A percentile compares a stretch with the other conserved stretches of the same genome.
These are phyloP conservation scores for Lentinula guzmanii DNA, from an alignment of 768 basidiomycete genomes.

Conservation along the genomic window DNA sequence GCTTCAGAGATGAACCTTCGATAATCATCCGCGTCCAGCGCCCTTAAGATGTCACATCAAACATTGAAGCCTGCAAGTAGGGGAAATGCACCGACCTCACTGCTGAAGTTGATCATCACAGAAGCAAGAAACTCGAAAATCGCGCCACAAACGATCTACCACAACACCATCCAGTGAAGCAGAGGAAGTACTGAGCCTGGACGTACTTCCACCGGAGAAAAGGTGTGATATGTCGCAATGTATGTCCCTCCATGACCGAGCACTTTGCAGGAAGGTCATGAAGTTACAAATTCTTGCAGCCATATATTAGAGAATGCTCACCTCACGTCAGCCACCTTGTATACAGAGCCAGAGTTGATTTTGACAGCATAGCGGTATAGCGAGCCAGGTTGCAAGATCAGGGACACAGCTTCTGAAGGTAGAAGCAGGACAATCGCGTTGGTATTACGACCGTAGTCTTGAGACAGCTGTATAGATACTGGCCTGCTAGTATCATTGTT, in stretches of 20 bases:
- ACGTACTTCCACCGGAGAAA: conserved; percentile 33
- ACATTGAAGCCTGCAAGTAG: background rate
- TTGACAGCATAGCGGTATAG: conserved; percentile 68
- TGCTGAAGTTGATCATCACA: conserved; percentile 41
- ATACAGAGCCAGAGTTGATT: conserved; percentile 30
- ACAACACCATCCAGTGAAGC: conserved; percentile 46
- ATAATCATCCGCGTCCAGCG: background rate
- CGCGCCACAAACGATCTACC: conserved; percentile 63
- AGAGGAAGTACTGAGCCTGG: conserved; percentile 25
- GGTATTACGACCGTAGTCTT: conserved; percentile 55
- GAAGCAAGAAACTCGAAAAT: conserved; percentile 51
- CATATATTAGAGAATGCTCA: conserved; percentile 26
- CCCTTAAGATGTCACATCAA: background rate
- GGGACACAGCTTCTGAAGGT: conserved; percentile 57
- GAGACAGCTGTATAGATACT: conserved; percentile 57
- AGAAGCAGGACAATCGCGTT: conserved; percentile 51
- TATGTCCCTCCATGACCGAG: conserved; percentile 61
- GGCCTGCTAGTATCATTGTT: conserved; percentile 63
- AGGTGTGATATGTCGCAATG: conserved; percentile 57
- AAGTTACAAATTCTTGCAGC: conserved; percentile 1
- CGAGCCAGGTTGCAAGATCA: conserved; percentile 64
- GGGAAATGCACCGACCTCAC: background rate
- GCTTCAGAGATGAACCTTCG: background rate
- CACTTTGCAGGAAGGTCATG: conserved; percentile 28
- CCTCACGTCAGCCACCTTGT: conserved; percentile 65